phyloP scores from a whole-genome alignment of 2,329 filamentous ascomycete genomes.

The Verticillium albo-atrum region DNA sequence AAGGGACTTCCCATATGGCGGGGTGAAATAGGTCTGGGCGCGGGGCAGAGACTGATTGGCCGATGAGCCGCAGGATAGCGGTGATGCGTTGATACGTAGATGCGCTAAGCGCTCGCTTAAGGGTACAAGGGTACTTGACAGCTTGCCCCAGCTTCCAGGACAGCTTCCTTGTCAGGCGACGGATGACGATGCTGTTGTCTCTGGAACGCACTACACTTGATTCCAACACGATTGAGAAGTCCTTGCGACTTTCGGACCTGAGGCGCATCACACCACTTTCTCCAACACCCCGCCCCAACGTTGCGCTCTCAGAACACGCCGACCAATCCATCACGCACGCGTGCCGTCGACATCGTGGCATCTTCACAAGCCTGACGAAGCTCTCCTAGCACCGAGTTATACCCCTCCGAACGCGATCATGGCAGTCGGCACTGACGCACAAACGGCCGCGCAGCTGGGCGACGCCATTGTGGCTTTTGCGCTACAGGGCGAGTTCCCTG shows the following conservation, averaged over 20 bases:
- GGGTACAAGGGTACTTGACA: background rate
- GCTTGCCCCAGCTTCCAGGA: background rate
- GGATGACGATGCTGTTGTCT: background rate
- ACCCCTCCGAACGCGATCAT: conserved; percentile 15
- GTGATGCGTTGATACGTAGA: background rate
- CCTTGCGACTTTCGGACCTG: background rate
- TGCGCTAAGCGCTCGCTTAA: background rate
- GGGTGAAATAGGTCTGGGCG: background rate
- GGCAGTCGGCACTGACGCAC: conserved; percentile 22
- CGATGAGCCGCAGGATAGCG: background rate
- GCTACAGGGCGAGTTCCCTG: conserved; percentile 34
- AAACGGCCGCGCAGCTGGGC: conserved; percentile 23
- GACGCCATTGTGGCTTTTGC: conserved; percentile 36
- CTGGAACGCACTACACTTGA: background rate
- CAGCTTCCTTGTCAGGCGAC: background rate
- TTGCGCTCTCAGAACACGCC: background rate
- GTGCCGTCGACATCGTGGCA: conserved; percentile 3
- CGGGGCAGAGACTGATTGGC: background rate
- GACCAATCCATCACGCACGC: background rate
- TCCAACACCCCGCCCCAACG: background rate
- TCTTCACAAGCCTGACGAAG: background rate
- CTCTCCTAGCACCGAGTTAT: background rate
- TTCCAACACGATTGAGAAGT: background rate
- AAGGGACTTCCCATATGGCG: background rate
- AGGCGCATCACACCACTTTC: background rate